Conservation (phyloP, 768 basidiomycete species). For the Melanogaster broomeanus region DNA sequence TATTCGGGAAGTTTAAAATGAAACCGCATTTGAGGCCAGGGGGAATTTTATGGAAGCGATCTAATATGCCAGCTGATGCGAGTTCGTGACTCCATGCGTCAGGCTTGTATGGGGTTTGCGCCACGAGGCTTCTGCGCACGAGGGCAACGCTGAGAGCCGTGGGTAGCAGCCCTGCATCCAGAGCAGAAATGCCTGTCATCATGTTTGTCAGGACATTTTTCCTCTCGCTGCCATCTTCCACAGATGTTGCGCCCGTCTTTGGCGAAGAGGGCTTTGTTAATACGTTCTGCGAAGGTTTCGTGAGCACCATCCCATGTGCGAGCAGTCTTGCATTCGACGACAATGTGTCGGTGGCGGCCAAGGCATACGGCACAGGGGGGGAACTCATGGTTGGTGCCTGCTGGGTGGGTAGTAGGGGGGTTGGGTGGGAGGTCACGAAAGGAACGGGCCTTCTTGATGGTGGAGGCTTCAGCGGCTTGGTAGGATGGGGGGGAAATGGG, state of each 20-base stretch:
- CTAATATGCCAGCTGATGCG: background rate
- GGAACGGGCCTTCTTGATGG: no score
- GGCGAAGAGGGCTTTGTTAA: slow-evolving; percentile 13
- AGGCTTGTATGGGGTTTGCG: slow-evolving; percentile 3
- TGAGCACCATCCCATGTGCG: slow-evolving; percentile 24
- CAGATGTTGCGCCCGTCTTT: slow-evolving; percentile 9
- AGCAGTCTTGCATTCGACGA: slow-evolving; percentile 13
- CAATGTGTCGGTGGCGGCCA: slow-evolving; percentile 27
- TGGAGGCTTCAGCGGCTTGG: no score
- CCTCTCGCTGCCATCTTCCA: slow-evolving; percentile 2
- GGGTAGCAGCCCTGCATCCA: background rate
- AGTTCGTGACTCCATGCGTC: slow-evolving; percentile 6
- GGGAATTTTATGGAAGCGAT: background rate
- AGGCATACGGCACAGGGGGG: slow-evolving; percentile 36
- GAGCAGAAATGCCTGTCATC: slow-evolving; percentile 8
- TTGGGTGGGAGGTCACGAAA: no score
- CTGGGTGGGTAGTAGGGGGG: no score
- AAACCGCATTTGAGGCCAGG: background rate
- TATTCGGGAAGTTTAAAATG: slow-evolving; percentile 8
- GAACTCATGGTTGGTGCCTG: no score
- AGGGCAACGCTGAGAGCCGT: slow-evolving; percentile 10
- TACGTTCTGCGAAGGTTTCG: background rate
- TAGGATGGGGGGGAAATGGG: no score
- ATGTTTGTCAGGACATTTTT: slow-evolving; percentile 1
- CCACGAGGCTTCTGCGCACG: background rate